phyloP scores from a whole-genome alignment of 371 early-diverging fungal genomes.

The Saksenaea oblongispora region DNA sequence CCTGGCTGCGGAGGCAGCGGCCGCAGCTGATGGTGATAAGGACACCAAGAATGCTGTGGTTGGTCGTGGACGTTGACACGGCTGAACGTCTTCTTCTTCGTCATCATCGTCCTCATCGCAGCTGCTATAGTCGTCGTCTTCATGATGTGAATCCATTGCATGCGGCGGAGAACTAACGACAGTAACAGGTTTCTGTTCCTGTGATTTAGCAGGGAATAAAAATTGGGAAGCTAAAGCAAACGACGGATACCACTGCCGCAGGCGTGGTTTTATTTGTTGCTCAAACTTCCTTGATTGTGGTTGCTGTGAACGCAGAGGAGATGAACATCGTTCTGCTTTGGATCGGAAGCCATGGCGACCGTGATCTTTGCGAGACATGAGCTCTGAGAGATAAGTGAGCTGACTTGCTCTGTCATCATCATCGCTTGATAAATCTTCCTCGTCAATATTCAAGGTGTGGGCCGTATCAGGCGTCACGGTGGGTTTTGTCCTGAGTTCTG shows the following conservation, averaged over 20 bases:
- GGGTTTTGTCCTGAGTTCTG: background rate
- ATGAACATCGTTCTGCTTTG: background rate
- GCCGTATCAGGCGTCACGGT: background rate
- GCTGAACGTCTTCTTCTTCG: conserved; percentile 6
- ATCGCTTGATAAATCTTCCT: background rate
- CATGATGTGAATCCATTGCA: background rate
- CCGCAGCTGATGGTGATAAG: conserved; percentile 16
- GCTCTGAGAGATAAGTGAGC: conserved; percentile 13
- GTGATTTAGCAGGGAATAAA: background rate
- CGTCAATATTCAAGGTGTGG: background rate
- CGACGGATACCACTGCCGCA: conserved; percentile 1
- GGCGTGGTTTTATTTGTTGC: background rate
- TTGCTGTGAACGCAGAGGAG: background rate
- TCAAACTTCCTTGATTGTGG: background rate
- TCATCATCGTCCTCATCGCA: conserved; percentile 7
- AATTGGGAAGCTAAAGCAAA: background rate
- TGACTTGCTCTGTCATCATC: conserved; percentile 14
- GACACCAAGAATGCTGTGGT: conserved; percentile 15
- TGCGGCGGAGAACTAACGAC: background rate
- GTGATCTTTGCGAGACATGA: background rate
- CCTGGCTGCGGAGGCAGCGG: conserved; percentile 16
- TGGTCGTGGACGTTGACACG: background rate
- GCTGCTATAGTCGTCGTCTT: background rate
- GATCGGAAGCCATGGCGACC: background rate
- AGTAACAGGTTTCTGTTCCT: background rate